phyloP scores from a whole-genome alignment of 768 basidiomycete genomes.

The Tricholoma hemisulphureum region DNA sequence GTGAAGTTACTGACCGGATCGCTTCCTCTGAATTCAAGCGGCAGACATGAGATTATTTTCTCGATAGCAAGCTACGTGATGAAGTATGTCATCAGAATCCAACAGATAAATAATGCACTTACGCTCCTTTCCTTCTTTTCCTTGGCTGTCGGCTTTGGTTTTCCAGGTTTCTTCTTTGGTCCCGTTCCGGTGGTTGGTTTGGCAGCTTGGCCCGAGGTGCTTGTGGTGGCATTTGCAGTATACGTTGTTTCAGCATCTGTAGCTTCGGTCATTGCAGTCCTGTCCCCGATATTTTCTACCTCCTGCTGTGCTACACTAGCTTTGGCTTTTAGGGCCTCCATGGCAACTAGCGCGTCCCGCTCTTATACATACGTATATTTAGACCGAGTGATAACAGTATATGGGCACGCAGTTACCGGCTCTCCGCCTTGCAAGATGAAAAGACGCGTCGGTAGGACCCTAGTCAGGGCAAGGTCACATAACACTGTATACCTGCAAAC shows the following conservation, averaged over 20 bases:
- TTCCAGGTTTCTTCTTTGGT: conserved; percentile 56
- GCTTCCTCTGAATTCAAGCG: conserved; percentile 86
- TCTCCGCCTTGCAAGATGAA: conserved; percentile 53
- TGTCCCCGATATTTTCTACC: conserved; percentile 35
- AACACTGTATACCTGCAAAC: neutral
- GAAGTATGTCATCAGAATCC: neutral
- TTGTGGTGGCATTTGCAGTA: conserved; percentile 38
- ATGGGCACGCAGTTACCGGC: conserved; percentile 44
- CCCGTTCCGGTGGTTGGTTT: conserved; percentile 33
- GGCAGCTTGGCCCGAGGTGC: conserved; percentile 29
- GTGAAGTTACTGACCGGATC: conserved; percentile 62
- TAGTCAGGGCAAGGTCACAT: conserved; percentile 20
- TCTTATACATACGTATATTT: conserved; percentile 38
- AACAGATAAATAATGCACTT: conserved; percentile 16
- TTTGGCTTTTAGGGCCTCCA: conserved; percentile 48
- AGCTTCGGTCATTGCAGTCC: conserved; percentile 40
- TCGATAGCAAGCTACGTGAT: conserved; percentile 58
- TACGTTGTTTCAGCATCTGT: conserved; percentile 43
- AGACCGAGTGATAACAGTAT: neutral
- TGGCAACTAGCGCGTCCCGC: conserved; percentile 54
- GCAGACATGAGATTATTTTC: conserved; percentile 69
- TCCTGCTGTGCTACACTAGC: conserved; percentile 35
- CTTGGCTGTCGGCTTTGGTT: conserved; percentile 69
- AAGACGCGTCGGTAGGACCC: conserved; percentile 64
- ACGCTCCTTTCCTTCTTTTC: conserved; percentile 84